Evolutionary conservation across 306 rosid species (phyloP).

Genomic region (Macrotyloma uniflorum): DNA sequence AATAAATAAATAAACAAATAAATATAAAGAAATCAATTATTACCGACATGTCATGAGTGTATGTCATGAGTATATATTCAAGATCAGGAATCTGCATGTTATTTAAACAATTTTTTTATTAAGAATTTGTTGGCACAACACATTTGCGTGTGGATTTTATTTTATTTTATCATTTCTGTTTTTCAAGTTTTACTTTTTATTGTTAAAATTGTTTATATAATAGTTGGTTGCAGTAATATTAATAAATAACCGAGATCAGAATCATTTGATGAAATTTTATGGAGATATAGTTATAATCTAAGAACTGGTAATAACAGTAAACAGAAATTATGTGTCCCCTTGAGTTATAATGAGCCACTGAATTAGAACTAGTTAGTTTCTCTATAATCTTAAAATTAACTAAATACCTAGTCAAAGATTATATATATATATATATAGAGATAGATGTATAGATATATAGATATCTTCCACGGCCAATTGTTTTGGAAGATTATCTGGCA

Average conservation of each 20-base stretch:
- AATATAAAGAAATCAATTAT: constrained; percentile 43
- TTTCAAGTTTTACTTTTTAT: not conserved
- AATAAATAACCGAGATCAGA: not conserved
- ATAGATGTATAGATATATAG: not conserved
- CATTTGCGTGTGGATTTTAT: constrained; percentile 13
- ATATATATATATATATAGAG: not conserved
- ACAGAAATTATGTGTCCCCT: not conserved
- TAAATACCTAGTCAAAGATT: not conserved
- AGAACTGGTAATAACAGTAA: not conserved
- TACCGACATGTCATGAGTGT: constrained; percentile 73
- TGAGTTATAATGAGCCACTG: not conserved
- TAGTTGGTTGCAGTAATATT: not conserved
- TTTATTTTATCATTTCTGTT: not conserved
- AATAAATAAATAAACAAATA: not conserved
- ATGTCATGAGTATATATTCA: constrained; percentile 56
- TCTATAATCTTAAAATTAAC: not conserved
- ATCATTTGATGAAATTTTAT: not conserved
- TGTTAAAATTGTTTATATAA: not conserved
- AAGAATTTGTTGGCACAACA: constrained; percentile 37
- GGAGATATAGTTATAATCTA: not conserved
- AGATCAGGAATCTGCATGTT: constrained; percentile 51
- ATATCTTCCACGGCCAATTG: constrained; percentile 46
- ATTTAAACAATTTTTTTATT: constrained; percentile 37
- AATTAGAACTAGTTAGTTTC: not conserved
- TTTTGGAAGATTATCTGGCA: constrained; percentile 38